Evolutionary conservation across 345 rosid genomes (phyloP).

Genomic region (Noccaea bulbosa): DNA sequence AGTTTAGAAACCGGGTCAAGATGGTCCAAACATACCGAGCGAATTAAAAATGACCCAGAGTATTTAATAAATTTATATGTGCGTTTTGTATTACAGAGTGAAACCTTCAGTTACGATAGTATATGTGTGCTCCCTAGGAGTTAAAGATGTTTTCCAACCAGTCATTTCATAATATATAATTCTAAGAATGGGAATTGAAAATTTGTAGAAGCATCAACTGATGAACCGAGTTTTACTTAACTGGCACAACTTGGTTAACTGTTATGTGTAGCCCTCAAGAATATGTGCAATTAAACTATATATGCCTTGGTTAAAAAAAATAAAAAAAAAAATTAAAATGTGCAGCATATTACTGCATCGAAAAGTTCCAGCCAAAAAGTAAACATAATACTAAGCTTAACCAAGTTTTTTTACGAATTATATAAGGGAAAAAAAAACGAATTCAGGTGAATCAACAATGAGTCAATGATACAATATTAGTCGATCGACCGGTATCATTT

Average conservation of each 20-base stretch:
- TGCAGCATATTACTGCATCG: not conserved
- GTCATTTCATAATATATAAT: conserved; percentile 9
- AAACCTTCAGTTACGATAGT: conserved; percentile 22
- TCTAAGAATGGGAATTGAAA: conserved; percentile 6
- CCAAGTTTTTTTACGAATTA: no score
- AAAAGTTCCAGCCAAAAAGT: no score
- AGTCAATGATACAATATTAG: not conserved
- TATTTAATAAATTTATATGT: not conserved
- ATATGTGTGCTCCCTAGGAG: conserved; percentile 19
- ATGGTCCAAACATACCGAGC: not conserved
- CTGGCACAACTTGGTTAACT: not conserved
- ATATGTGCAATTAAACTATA: no score
- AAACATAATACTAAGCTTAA: no score
- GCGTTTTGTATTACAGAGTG: conserved; percentile 1
- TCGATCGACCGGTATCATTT: no score
- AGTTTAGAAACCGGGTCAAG: not conserved
- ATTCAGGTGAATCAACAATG: not conserved
- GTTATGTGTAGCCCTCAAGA: not conserved
- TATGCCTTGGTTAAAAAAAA: no score
- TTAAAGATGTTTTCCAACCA: conserved; percentile 3
- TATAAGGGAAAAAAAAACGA: not conserved
- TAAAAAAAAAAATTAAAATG: no score
- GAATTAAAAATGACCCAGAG: not conserved
- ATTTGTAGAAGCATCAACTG: conserved; percentile 5
- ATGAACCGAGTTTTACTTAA: not conserved